A percentile compares a stretch with the other conserved stretches of the same genome.
Evolutionary conservation across 225 moss, liverwort and hornwort genomes (phyloP).

Genomic region (Polytrichum commune): DNA sequence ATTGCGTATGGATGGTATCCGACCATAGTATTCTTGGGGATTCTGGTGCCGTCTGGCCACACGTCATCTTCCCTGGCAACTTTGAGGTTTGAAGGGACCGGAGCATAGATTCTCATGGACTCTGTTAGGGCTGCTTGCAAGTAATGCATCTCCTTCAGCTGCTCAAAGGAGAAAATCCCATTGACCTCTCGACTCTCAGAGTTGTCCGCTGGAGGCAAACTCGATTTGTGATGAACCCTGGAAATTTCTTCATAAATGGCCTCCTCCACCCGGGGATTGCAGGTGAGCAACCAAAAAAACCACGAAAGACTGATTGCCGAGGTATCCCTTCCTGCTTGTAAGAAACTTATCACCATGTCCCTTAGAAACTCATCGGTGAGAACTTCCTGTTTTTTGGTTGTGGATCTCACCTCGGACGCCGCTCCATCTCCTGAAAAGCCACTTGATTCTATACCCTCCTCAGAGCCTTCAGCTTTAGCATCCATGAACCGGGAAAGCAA

Average conservation of each 20-base stretch:
- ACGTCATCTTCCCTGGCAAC: constrained; percentile 15
- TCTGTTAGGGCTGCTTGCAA: constrained; percentile 24
- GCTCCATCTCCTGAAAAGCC: background rate
- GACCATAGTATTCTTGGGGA: constrained; percentile 1
- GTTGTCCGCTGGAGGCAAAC: background rate
- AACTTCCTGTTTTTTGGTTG: background rate
- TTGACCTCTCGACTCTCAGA: background rate
- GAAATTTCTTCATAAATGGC: constrained; percentile 20
- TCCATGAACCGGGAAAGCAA: constrained; percentile 43
- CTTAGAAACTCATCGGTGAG: constrained; percentile 26
- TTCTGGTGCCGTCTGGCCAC: constrained; percentile 25
- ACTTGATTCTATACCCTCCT: background rate
- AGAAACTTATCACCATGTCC: constrained; percentile 42
- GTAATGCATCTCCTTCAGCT: constrained; percentile 10
- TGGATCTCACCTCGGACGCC: background rate
- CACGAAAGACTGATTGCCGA: constrained; percentile 20
- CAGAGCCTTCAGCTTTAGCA: background rate
- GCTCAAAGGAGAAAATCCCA: constrained; percentile 6
- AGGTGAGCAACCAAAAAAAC: constrained; percentile 44
- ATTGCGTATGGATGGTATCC: constrained; percentile 26
- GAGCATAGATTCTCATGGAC: constrained; percentile 25
- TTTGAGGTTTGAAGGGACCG: constrained; percentile 18
- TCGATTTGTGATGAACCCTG: background rate
- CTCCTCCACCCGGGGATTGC: constrained; percentile 20
- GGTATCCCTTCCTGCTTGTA: constrained; percentile 47